Evolutionary conservation across 192 early-diverging fungal genomes (phyloP), one percentile per base, ranked within the genome.

Genomic region (Dissophora globulifera): DNA sequence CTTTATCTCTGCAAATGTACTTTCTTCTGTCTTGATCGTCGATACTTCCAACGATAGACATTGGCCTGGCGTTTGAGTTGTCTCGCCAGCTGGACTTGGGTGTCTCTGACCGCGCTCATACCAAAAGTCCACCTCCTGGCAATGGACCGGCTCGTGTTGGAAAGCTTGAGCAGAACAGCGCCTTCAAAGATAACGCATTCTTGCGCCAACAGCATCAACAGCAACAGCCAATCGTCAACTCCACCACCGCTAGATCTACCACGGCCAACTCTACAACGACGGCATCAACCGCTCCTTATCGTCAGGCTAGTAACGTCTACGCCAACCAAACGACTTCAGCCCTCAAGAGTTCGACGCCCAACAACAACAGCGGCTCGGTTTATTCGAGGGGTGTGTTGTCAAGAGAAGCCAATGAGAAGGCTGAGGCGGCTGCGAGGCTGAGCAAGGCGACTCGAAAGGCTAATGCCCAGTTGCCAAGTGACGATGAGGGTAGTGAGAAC

Each of bases 181-280:
- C 54, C 22, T 62, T 62, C 54, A 72, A 72, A n/a, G 60, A 63
- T 43, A 72, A 72, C n/a, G 54, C 59, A 1, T 72, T 72, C 48
- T 33, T 72, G 41, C 31, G 54, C 46, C 12, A 1, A 30, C 31
- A 41, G 17, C 50, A 53, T 40, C 38, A 52, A 4, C 64, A 48
- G 22, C 29, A 29, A 33, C 30, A n/a, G n/a, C n/a, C n/a, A n/a
- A n/a, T n/a, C n/a, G n/a, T n/a, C n/a, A n/a, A n/a, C n/a, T n/a
- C n/a, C n/a, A n/a, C n/a, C n/a, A n/a, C n/a, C n/a, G n/a, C n/a
- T n/a, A n/a, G n/a, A n/a, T 32, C 25, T 20, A 22, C 23, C 32
- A 43, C 30, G 20, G 27, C 20, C 47, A 47, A 31, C 52, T 27
- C 30, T 12, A 49, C 45, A 15, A 50, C 41, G 41, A 19, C 16